Base-by-base conservation (phyloP, 352 stramenopile species). In the Aphanomyces invadans region DNA sequence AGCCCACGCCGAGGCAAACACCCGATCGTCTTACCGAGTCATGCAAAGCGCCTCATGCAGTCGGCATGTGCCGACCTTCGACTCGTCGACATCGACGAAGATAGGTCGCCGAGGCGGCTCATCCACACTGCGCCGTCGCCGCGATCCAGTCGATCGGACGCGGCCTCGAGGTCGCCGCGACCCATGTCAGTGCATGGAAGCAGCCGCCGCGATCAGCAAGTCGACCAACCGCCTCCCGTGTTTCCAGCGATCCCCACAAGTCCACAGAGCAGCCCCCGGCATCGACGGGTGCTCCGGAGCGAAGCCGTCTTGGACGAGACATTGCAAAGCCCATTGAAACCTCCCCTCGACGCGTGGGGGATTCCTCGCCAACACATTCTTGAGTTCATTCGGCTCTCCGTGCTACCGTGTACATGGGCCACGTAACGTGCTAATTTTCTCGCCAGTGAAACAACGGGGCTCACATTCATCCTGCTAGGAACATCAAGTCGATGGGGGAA, bases 351-450 rank as follows among this genome's bases (percentile, higher is more conserved):
- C 21, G 68, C 86, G 21, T 90, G 83, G 83, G 79, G 79, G 0
- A 64, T 90, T 48, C 81, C 83, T 31, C 72, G 80, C 23, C 81
- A 90, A 46, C 78, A 90, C 53, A 83, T 89, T 49, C 69, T 90
- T 45, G 80, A 88, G 32, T 92, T 85, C 67, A 89, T 92, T 55
- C 78, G 80, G 3, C 83, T 89, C 65, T 88, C 83, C 0, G 72
- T 92, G 33, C 75, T 89, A 59, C 81, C 81, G 12, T 70, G 76
- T n/a, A 78, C 76, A 19, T 89, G 79, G 77, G 71, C 70, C 49
- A 80, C 73, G 83, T 92, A 71, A 42, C 70, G 67, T 9, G 28
- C 38, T n/a, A 17, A 21, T 17, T n/a, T 17, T 38, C 21, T 52
- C 2, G 9, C 7, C 10, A 2, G 4, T 21, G 31, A 28, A 36